Conservation (phyloP, 2,329 filamentous ascomycete species). For the Karstenula rhodostoma region DNA sequence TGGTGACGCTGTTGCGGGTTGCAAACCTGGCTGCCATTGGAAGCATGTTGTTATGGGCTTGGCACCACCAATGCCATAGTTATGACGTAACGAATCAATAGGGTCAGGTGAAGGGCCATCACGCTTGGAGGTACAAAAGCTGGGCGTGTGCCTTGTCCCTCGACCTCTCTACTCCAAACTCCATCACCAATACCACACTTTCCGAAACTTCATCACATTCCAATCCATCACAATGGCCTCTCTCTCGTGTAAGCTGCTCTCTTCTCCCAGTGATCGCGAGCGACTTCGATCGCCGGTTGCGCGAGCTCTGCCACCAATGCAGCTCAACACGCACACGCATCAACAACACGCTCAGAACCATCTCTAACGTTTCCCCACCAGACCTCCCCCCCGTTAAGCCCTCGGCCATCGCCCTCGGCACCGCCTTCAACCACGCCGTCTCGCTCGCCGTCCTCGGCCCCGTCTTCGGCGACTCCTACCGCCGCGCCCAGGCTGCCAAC, state of each 20-base stretch:
- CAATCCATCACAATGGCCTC: constrained; percentile 62
- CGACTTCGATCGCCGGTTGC: constrained; percentile 23
- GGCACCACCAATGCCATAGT: constrained; percentile 7
- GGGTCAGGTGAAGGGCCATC: constrained; percentile 13
- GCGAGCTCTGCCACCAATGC: constrained; percentile 12
- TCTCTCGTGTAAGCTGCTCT: constrained; percentile 63
- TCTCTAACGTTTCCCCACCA: constrained; percentile 43
- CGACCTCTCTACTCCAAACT: constrained; percentile 18
- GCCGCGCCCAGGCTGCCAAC: constrained; percentile 89
- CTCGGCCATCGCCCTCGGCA: constrained; percentile 95
- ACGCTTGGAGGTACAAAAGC: constrained; percentile 11
- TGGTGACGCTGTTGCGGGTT: constrained; percentile 11
- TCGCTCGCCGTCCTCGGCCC: constrained; percentile 87
- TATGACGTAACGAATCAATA: constrained; percentile 7
- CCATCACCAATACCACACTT: constrained; percentile 16
- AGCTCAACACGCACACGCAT: constrained; percentile 9
- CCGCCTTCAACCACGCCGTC: constrained; percentile 91
- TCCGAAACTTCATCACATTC: constrained; percentile 25
- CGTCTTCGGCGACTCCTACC: constrained; percentile 93
- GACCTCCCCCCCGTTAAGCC: constrained; percentile 90
- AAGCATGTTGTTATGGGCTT: constrained; percentile 2
- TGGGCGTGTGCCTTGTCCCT: constrained; percentile 16
- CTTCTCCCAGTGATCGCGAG: background rate
- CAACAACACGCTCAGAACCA: constrained; percentile 6
- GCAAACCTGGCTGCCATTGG: constrained; percentile 11